Base-by-base conservation (phyloP, 169 alveolate species). In the Plasmodium vinckei region DNA sequence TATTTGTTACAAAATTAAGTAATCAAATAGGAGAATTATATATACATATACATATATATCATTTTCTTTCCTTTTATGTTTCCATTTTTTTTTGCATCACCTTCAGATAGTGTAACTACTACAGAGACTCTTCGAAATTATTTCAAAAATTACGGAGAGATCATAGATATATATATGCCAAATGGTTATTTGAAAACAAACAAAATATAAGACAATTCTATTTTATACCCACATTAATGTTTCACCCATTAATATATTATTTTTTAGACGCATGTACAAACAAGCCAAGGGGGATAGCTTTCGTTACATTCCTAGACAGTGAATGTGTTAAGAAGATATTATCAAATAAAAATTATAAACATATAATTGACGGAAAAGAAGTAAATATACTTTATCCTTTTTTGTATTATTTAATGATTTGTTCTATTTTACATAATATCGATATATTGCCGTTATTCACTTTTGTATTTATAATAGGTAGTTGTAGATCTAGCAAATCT, bases 401-500 rank as follows among this genome's bases (percentile, higher is more conserved):
- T 10, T 56, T 53, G 27, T 73, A 12, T 59, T 53, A 1, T 33
- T n/a, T 7, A 12, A n/a, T 1, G 9, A n/a, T 71, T 46, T 25
- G 9, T 7, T 47, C 5, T 17, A 13, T 13, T 9, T 69, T 23
- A 27, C 1, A 46, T 1, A 5, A n/a, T 46, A n/a, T 15, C n/a
- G 44, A 7, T 17, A 39, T 33, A 10, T 42, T 39, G 0, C 33
- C 19, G n/a, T 42, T 65, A 19, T 42, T 5, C 0, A 12, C 10
- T 49, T 68, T 44, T 39, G 5, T 17, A 25, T 53, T 27, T 17
- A 15, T 23, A 33, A 44, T 61, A 77, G 89, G 89, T 77, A 2
- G 89, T 77, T 44, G 72, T 77, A 7, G 89, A 77, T 25, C 46
- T 77, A 64, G 89, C 89, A 21, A 79, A 77, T 59, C 89, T 70